Conservation (phyloP, 2,329 filamentous ascomycete species). For the Magnaporthiopsis rhizophila region DNA sequence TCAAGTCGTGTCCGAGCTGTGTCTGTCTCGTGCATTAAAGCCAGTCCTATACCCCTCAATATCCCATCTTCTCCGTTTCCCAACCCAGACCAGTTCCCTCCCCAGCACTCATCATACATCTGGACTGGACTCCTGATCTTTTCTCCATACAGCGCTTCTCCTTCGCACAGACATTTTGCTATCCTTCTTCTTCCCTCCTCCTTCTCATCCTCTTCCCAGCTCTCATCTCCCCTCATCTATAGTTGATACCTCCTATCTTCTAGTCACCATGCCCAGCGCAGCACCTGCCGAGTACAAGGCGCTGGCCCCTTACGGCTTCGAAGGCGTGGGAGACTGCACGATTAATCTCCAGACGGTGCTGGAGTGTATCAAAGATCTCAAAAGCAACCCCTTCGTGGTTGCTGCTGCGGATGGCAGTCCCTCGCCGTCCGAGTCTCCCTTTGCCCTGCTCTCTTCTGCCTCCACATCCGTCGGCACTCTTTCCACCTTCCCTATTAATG, state of each 20-base stretch:
- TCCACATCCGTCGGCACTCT: background rate
- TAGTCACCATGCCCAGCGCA: background rate
- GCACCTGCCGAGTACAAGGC: background rate
- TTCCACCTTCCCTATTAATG: background rate
- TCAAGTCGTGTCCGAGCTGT: background rate
- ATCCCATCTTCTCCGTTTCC: background rate
- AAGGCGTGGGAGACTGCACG: background rate
- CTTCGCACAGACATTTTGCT: background rate
- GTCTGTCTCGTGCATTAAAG: background rate
- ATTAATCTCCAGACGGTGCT: background rate
- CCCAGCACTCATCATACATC: background rate
- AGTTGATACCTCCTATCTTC: background rate
- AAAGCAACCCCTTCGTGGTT: background rate
- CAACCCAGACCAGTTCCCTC: background rate
- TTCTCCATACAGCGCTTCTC: background rate
- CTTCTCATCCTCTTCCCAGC: too few species aligned
- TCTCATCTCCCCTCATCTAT: background rate
- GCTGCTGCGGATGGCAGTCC: background rate
- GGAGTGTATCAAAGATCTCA: background rate
- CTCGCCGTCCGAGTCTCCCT: background rate
- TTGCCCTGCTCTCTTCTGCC: background rate
- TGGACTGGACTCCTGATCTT: background rate
- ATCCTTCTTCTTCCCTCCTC: background rate
- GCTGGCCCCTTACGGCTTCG: background rate
- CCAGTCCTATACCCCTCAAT: background rate